Evolutionary conservation across 164 flowering plant species (phyloP).

Genomic region (Warburgia ugandensis): DNA sequence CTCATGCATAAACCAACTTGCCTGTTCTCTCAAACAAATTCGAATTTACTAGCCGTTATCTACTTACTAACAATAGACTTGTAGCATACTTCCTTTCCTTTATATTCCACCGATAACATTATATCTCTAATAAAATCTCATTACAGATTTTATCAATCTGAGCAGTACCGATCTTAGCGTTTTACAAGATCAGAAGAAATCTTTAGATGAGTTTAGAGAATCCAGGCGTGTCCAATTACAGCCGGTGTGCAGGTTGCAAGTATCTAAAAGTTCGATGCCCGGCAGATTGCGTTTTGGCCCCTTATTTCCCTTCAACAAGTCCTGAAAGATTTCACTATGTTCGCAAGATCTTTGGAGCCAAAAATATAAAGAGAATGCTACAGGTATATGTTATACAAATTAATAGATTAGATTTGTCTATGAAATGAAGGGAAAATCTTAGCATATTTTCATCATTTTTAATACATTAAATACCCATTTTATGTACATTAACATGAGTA

Average conservation of each 20-base stretch:
- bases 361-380: conserved; percentile 24
- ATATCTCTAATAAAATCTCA: conserved; percentile 3
- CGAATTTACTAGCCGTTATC: conserved; percentile 19
- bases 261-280: conserved; percentile 21
- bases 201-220: conserved; percentile 3
- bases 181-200: conserved; percentile 9
- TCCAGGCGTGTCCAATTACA: conserved; percentile 1
- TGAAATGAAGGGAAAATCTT: background rate
- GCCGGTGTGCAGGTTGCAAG: conserved; percentile 30
- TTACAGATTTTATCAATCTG: background rate
- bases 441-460: too few species aligned
- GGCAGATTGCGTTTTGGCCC: conserved; percentile 25
- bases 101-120: background rate
- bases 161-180: background rate
- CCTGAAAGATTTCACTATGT: conserved; percentile 25
- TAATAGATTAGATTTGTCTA: background rate
- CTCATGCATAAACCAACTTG: background rate
- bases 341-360: conserved; percentile 30
- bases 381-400: conserved; percentile 8
- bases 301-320: conserved; percentile 23
- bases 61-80: conserved; percentile 4
- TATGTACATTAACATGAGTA: too few species aligned
- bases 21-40: conserved; percentile 6
- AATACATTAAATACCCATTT: too few species aligned
- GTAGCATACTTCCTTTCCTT: background rate